These are phyloP conservation scores for Dipodascus geniculatus DNA, from an alignment of 805 yeast species.

Conservation along the genomic window DNA sequence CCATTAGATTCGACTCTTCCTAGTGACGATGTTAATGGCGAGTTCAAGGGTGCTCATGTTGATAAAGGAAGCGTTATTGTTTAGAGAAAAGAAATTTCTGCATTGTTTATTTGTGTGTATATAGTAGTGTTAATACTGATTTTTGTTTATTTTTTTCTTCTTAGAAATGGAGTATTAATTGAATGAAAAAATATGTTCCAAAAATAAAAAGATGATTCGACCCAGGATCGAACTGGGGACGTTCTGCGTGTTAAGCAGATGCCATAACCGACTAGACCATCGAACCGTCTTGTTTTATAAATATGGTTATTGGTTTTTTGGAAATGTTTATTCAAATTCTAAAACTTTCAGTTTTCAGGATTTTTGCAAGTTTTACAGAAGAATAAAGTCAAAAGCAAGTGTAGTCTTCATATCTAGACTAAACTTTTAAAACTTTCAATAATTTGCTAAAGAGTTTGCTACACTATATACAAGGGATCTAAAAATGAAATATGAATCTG, in stretches of 20 bases:
- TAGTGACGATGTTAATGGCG: slow-evolving; percentile 32
- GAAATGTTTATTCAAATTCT: too few species aligned
- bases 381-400: too few species aligned
- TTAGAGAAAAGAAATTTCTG: slow-evolving; percentile 9
- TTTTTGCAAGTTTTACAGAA: too few species aligned
- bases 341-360: too few species aligned
- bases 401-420: too few species aligned
- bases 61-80: slow-evolving; percentile 25
- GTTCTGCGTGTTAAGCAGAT: slow-evolving; percentile 99
- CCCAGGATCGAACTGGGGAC: slow-evolving; percentile 99
- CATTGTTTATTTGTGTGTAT: slow-evolving; percentile 1
- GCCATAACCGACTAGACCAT: slow-evolving; percentile 99
- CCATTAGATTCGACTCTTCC: slow-evolving; percentile 59
- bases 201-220: slow-evolving; percentile 58
- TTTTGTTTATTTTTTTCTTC: neutral
- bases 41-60: slow-evolving; percentile 15
- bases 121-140: neutral
- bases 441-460: too few species aligned
- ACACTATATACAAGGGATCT: too few species aligned
- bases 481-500: too few species aligned
- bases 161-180: too few species aligned
- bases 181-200: too few species aligned
- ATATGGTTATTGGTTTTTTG: too few species aligned
- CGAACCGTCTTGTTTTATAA: slow-evolving; percentile 51
- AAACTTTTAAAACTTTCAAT: too few species aligned